Conservation (phyloP, 331 rosid species). For the Arachis monticola region DNA sequence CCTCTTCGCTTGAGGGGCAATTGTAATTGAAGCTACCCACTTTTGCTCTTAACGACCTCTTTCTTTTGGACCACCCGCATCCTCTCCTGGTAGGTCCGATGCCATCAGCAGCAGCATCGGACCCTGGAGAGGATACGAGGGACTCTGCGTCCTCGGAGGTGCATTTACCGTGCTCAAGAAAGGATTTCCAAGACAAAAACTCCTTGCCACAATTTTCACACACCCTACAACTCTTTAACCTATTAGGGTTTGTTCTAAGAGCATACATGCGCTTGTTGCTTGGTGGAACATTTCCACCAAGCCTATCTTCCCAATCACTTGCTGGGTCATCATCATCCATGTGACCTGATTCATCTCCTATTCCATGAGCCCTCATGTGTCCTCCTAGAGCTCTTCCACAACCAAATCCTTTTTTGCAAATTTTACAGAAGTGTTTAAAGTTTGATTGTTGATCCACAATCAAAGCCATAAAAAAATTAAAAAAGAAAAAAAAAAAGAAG, state of each 20-base stretch:
- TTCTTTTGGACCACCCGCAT: constrained; percentile 77
- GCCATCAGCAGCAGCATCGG: constrained; percentile 46
- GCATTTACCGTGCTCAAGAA: constrained; percentile 92
- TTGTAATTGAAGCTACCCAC: constrained; percentile 58
- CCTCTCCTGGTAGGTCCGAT: constrained; percentile 37
- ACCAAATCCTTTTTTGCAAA: constrained; percentile 90
- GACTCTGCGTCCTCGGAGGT: constrained; percentile 68
- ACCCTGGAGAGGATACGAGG: constrained; percentile 58
- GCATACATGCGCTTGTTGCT: constrained; percentile 84
- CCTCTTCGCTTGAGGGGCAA: constrained; percentile 82
- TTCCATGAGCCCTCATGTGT: constrained; percentile 98
- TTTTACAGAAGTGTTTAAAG: constrained; percentile 88
- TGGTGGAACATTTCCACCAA: constrained; percentile 48
- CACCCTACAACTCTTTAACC: constrained; percentile 72
- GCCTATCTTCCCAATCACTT: constrained; percentile 78
- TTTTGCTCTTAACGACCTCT: constrained; percentile 71
- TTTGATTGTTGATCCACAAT: constrained; percentile 62
- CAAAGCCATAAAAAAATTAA: constrained; percentile 64
- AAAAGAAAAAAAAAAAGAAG: neutral
- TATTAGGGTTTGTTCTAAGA: constrained; percentile 83
- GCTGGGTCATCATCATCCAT: constrained; percentile 72
- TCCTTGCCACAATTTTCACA: constrained; percentile 90
- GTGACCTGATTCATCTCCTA: constrained; percentile 59
- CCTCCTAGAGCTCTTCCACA: constrained; percentile 98
- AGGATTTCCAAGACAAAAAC: constrained; percentile 81